phyloP scores from a whole-genome alignment of 257 asterid species.

The Solanum acaule region DNA sequence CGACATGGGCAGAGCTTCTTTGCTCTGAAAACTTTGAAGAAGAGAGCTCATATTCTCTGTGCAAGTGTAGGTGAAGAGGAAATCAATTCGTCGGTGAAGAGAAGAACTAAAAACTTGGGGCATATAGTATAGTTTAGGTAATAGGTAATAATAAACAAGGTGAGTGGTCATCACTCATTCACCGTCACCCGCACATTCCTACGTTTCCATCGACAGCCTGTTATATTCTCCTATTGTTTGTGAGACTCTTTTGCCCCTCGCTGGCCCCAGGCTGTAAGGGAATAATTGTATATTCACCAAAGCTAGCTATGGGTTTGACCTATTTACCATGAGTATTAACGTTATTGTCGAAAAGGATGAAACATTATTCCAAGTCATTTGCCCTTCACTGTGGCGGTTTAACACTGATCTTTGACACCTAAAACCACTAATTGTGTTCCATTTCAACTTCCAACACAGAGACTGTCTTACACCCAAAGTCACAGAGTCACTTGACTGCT shows the following conservation, averaged over 20 bases:
- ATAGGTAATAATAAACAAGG: not conserved
- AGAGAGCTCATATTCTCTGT: not conserved
- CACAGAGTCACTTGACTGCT: not conserved
- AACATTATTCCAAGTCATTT: not conserved
- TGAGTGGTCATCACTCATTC: not conserved
- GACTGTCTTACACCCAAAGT: not conserved
- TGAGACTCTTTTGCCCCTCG: not conserved
- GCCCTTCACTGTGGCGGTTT: not conserved
- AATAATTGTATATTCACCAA: not conserved
- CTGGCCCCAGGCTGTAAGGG: not conserved
- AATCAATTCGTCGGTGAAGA: not conserved
- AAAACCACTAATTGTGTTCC: too few relatives aligned
- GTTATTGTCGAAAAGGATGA: not conserved
- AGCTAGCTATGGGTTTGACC: not conserved
- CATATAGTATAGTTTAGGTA: not conserved
- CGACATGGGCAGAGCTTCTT: conserved; percentile 2
- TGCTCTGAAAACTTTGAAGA: not conserved
- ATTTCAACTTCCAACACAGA: not conserved
- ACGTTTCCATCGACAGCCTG: conserved; percentile 2
- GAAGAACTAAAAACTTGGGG: not conserved
- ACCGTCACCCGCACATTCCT: conserved; percentile 6
- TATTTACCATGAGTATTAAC: not conserved
- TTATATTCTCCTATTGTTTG: not conserved
- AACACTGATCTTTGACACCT: not conserved
- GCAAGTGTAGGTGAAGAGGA: not conserved